phyloP scores from a whole-genome alignment of 495 filamentous ascomycete species.

The Daldinia concentrica region DNA sequence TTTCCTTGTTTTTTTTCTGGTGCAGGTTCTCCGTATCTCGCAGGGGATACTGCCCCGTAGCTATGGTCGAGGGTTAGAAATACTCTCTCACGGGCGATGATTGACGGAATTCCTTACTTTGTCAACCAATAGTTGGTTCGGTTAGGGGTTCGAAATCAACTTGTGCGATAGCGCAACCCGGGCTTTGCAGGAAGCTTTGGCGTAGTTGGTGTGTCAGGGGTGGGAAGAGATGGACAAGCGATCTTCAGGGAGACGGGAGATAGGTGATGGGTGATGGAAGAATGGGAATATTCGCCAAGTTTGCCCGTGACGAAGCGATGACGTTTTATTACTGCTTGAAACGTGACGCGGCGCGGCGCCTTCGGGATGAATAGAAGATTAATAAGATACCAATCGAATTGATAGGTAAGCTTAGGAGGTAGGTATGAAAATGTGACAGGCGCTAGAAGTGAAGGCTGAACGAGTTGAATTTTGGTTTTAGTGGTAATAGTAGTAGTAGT shows the following conservation, averaged over 20 bases:
- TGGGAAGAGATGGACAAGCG: slow-evolving; percentile 30
- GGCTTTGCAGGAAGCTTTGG: slow-evolving; percentile 22
- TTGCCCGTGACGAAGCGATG: slow-evolving; percentile 32
- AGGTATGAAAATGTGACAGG: slow-evolving; percentile 23
- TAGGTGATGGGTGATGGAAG: too few species aligned
- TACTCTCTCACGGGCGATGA: slow-evolving; percentile 19
- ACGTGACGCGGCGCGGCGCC: slow-evolving; percentile 28
- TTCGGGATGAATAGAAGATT: background rate
- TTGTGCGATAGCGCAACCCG: slow-evolving; percentile 23
- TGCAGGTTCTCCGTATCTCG: slow-evolving; percentile 29
- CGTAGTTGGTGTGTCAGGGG: slow-evolving; percentile 23
- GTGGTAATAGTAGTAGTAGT: background rate
- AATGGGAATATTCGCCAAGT: slow-evolving; percentile 28
- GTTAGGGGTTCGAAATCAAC: slow-evolving; percentile 18
- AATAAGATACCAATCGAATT: slow-evolving; percentile 40
- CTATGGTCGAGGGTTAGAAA: slow-evolving; percentile 25
- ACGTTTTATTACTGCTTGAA: slow-evolving; percentile 38
- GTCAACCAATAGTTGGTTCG: slow-evolving; percentile 28
- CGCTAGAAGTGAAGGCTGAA: background rate
- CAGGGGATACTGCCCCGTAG: slow-evolving; percentile 32
- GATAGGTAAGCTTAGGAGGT: slow-evolving; percentile 29
- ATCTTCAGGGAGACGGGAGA: slow-evolving; percentile 35
- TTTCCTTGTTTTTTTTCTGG: slow-evolving; percentile 25
- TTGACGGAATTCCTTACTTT: slow-evolving; percentile 9
- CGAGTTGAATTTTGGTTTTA: slow-evolving; percentile 1